Percentiles rank a stretch among this genome's conserved stretches.
These are phyloP conservation scores for Quercus aquifolioides DNA, from an alignment of 306 rosid genomes.

Conservation along the genomic window DNA sequence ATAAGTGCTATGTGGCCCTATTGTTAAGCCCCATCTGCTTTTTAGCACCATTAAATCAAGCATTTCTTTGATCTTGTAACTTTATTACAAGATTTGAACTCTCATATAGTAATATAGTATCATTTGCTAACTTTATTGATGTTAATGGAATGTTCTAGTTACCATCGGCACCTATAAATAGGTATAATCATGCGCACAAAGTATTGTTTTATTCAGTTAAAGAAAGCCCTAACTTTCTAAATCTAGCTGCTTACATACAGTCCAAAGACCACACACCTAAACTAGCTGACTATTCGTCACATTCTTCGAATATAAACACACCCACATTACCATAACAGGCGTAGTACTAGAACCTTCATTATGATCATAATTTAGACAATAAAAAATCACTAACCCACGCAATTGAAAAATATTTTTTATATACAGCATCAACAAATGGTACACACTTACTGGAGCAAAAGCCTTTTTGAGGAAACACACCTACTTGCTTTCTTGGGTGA, in stretches of 20 bases:
- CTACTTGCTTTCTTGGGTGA: constrained; percentile 28
- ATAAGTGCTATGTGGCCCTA: not conserved
- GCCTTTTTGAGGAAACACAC: constrained; percentile 46
- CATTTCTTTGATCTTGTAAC: constrained; percentile 17
- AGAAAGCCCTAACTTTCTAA: constrained; percentile 28
- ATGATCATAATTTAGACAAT: constrained; percentile 1
- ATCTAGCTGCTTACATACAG: constrained; percentile 8
- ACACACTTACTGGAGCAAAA: constrained; percentile 18
- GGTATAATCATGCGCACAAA: constrained; percentile 21
- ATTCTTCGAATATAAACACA: constrained; percentile 7
- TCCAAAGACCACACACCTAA: constrained; percentile 4
- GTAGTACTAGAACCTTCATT: constrained; percentile 36
- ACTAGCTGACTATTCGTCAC: constrained; percentile 28
- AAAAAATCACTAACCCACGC: constrained; percentile 13
- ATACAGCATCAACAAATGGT: constrained; percentile 27
- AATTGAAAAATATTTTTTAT: constrained; percentile 10
- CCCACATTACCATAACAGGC: constrained; percentile 43
- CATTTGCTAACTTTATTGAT: constrained; percentile 12
- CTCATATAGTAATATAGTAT: not conserved
- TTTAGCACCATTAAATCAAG: constrained; percentile 28
- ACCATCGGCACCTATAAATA: constrained; percentile 36
- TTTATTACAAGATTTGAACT: constrained; percentile 35
- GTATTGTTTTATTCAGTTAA: constrained; percentile 22
- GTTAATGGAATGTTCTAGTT: constrained; percentile 24
- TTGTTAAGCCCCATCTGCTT: not conserved